Conservation (phyloP, 2,329 filamentous ascomycete species). For the Neofusicoccum cordaticola region DNA sequence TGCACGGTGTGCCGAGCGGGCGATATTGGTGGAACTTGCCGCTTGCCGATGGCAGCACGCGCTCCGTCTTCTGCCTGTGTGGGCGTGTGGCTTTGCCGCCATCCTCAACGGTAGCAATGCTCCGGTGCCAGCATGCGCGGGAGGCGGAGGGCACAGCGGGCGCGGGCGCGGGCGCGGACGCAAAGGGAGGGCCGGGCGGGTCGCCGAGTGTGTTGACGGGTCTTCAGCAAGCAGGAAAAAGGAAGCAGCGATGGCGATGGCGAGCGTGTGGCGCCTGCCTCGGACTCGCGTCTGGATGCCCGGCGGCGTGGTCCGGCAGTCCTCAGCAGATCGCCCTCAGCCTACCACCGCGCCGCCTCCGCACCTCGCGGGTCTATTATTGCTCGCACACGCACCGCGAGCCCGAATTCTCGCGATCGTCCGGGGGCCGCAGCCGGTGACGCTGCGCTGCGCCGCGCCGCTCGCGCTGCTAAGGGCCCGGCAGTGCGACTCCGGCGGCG, state of each 20-base stretch:
- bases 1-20: neutral
- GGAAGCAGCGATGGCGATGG: no score
- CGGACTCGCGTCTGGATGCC: neutral
- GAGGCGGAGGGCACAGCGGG: no score
- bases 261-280: neutral
- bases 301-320: neutral
- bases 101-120: neutral
- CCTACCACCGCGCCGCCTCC: neutral
- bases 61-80: neutral
- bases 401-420: neutral
- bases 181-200: neutral
- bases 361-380: neutral
- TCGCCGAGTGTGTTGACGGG: neutral
- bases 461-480: neutral
- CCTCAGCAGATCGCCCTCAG: neutral
- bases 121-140: neutral
- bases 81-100: neutral
- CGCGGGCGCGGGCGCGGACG: neutral
- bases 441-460: neutral
- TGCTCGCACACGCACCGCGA: neutral
- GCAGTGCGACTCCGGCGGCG: neutral
- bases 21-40: neutral
- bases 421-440: neutral
- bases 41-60: neutral
- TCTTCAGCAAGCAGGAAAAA: neutral